Base-by-base conservation (phyloP, 305 asterid genomes). In the Euphrasia arctica region DNA sequence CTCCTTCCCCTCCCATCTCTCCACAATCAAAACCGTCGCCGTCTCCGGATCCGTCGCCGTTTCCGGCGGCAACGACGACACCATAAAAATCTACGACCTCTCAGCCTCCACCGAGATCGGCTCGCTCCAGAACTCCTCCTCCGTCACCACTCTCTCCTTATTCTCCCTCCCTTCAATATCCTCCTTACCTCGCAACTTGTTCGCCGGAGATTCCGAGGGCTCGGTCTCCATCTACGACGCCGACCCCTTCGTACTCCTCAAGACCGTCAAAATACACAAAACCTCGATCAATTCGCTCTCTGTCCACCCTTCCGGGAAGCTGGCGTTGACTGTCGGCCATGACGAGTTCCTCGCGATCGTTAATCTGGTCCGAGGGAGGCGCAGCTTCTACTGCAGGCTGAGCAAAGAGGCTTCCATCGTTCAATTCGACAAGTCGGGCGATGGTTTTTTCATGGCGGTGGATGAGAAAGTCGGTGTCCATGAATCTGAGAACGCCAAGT, bases 281-380 rank as follows among this genome's bases (percentile, higher is more conserved):
- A 88, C 85, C 27, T 75, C 77, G 1, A 69, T 91, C 64, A 91
- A 91, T 62, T 82, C 85, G 7, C 62, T 91, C 4, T 70, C 95
- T 5, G 81, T 86, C 34, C 98, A 91, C 68, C 94, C 94, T 2
- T 85, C 95, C 3, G 98, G 96, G 62, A 77, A 74, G 86, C 28
- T 89, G 25, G 90, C 90, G 15, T 71, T 91, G 70, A 71, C 91
- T 5, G 95, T 87, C 4, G 95, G 92, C 15, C 83, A 86, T 62
- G 98, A 89, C 58, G 83, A 81, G n/a, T 87, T 91, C 65, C 57
- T 91, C 80, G 95, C 89, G 51, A 82, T 91, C 85, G 84, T 89
- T 62, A 87, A 91, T 79, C 83, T 89, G 84, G 91, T 85, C 12
- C 75, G 96, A 54, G 95, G 96, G 7, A 79, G 89, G 73, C 62